Base-by-base conservation (phyloP, 768 basidiomycete species). In the Boletus tylopilopsis region DNA sequence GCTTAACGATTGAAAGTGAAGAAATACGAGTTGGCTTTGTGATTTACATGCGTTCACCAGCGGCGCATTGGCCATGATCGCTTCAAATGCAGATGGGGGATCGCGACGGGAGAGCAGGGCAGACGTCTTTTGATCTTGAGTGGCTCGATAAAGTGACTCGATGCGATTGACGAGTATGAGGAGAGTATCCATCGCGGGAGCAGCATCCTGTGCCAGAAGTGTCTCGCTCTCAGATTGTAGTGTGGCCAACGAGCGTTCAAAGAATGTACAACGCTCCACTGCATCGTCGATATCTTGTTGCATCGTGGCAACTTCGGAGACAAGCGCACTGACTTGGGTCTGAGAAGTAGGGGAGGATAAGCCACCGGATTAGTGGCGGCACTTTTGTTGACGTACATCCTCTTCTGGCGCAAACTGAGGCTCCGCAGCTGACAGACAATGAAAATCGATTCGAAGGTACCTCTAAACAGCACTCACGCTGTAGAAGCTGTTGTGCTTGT, bases 211-310 rank as follows among this genome's bases (percentile, higher is more conserved):
- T 6, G 18, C 30, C 27, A 57, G 4, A 27, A 57, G 45, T 3
- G n/a, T 25, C 8, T 52, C 55, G 11, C 40, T 49, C 32, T 45
- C 43, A 0, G 25, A 48, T 19, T 47, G 38, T 13, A 57, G 21
- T 6, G 32, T 42, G 11, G 9, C 24, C 22, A 57, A 6, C 21
- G n/a, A 30, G 10, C 7, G 11, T 27, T 57, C 50, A 21, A 57
- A 27, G 19, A 27, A 52, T 23, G 27, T 5, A 27, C 50, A 42
- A 15, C 38, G 42, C 11, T 18, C 32, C 15, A 22, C 24, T 33
- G 48, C 48, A 9, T 47, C 42, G 8, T 30, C 18, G 13, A 57
- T 42, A 25, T 56, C 55, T 7, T 40, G 27, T 6, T 56, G 54
- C 27, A 56, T 56, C 2, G 15, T 16, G 10, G 41, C 18, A 18